Evolutionary conservation across 192 early-diverging fungal genomes (phyloP).

Genomic region (Coemansia sp.): DNA sequence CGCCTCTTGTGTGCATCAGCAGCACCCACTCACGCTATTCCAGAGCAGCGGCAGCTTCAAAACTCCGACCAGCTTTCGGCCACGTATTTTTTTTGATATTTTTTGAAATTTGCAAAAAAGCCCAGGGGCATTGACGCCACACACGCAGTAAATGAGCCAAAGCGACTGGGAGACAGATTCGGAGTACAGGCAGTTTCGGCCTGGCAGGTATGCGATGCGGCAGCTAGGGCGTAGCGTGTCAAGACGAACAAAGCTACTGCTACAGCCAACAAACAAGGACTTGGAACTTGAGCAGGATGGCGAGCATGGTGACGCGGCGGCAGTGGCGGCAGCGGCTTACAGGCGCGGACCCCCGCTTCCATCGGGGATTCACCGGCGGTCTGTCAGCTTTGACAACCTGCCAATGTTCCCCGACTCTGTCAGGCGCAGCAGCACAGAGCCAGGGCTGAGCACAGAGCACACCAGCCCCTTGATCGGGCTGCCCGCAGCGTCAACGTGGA

Average conservation of each 20-base stretch:
- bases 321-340: not conserved
- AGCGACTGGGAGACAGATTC: constrained; percentile 49
- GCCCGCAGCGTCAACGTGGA: constrained; percentile 41
- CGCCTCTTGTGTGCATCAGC: not conserved
- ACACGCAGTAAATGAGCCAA: constrained; percentile 17
- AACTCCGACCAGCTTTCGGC: not conserved
- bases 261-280: constrained; percentile 1
- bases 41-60: not conserved
- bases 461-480: constrained; percentile 9
- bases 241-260: constrained; percentile 22
- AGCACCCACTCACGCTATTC: not conserved
- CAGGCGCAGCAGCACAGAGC: constrained; percentile 43
- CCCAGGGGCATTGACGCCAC: not conserved
- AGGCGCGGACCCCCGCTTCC: constrained; percentile 40
- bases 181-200: constrained; percentile 40
- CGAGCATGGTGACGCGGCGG: not conserved
- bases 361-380: constrained; percentile 48
- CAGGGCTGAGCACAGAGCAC: constrained; percentile 1
- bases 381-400: constrained; percentile 50
- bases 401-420: constrained; percentile 24
- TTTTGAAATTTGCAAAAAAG: not conserved
- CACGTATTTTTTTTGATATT: not conserved
- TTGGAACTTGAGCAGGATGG: not conserved
- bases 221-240: constrained; percentile 50
- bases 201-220: constrained; percentile 45